Percentiles rank a stretch among this genome's conserved stretches.
Conservation (phyloP, 306 rosid genomes). For the Prunus salicina region DNA sequence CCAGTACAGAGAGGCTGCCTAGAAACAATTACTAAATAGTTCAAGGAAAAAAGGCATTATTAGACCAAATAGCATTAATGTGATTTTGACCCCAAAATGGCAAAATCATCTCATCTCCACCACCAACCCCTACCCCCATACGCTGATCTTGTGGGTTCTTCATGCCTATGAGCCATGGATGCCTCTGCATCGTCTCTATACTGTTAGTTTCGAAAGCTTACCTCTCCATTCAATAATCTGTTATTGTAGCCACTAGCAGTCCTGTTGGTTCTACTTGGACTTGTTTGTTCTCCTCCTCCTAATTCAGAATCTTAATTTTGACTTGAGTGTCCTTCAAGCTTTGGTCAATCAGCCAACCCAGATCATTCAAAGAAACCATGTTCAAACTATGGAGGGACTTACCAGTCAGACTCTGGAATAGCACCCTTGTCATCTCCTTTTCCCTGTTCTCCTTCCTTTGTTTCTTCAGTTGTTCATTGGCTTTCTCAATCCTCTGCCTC, state of each 20-base stretch:
- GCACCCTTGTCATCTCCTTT: too few species aligned
- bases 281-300: neutral
- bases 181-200: neutral
- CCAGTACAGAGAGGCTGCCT: too few species aligned
- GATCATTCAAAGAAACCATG: too few species aligned
- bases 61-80: constrained; percentile 21
- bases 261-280: neutral
- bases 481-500: too few species aligned
- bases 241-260: neutral
- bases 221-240: neutral
- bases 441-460: too few species aligned
- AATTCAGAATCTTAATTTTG: constrained; percentile 8
- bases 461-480: too few species aligned
- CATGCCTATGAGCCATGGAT: constrained; percentile 9
- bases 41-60: constrained; percentile 15
- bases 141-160: constrained; percentile 2
- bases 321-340: too few species aligned
- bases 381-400: too few species aligned
- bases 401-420: too few species aligned
- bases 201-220: too few species aligned
- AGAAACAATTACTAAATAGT: neutral
- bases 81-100: constrained; percentile 7
- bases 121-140: neutral
- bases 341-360: too few species aligned
- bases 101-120: constrained; percentile 21